Conservation (phyloP, 768 basidiomycete species). For the Lentinula sp. region DNA sequence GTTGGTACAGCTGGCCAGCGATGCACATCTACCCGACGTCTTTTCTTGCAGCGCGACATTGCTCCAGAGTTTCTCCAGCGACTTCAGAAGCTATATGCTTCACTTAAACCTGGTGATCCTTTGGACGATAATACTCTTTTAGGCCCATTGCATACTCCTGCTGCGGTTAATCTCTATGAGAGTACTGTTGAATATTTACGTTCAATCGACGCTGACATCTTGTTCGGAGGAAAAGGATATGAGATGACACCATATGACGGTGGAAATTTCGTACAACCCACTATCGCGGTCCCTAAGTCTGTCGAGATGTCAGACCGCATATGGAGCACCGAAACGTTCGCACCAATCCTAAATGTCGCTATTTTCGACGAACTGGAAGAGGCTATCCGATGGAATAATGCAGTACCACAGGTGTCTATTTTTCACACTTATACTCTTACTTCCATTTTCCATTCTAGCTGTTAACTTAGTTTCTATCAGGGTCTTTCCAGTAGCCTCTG, state of each 20-base stretch:
- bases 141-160: slow-evolving; percentile 78
- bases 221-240: slow-evolving; percentile 66
- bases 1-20: slow-evolving; percentile 74
- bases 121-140: slow-evolving; percentile 67
- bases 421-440: slow-evolving; percentile 5
- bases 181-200: slow-evolving; percentile 56
- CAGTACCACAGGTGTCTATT: slow-evolving; percentile 62
- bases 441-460: background rate
- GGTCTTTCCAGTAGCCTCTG: slow-evolving; percentile 90
- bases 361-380: slow-evolving; percentile 83
- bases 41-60: slow-evolving; percentile 82
- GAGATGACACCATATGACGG: slow-evolving; percentile 38
- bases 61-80: slow-evolving; percentile 70
- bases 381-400: slow-evolving; percentile 88
- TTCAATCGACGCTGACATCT: slow-evolving; percentile 64
- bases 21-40: slow-evolving; percentile 89
- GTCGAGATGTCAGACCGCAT: slow-evolving; percentile 46
- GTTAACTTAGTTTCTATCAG: slow-evolving; percentile 23
- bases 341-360: slow-evolving; percentile 82
- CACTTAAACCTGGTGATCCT: slow-evolving; percentile 80
- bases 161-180: slow-evolving; percentile 62
- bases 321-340: slow-evolving; percentile 82
- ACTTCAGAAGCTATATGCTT: slow-evolving; percentile 67
- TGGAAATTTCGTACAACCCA: slow-evolving; percentile 90
- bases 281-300: slow-evolving; percentile 67